phyloP scores from a whole-genome alignment of 306 rosid species.

The Carpinus viminea region DNA sequence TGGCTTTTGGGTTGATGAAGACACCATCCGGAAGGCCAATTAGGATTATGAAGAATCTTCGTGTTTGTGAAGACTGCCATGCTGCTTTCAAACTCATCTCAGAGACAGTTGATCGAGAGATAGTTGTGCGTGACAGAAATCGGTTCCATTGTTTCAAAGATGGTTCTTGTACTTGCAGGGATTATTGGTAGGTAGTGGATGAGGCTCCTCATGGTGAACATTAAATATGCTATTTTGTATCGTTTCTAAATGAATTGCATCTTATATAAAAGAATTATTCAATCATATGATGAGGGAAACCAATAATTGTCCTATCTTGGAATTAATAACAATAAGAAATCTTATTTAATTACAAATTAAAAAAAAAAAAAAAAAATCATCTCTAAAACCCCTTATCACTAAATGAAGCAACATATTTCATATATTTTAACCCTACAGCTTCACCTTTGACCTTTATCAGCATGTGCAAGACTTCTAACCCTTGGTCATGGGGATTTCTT shows the following conservation, averaged over 20 bases:
- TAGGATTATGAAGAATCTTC: slow-evolving; percentile 61
- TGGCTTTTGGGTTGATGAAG: slow-evolving; percentile 49
- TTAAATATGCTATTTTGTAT: neutral
- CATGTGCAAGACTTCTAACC: too few relatives aligned
- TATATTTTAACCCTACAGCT: neutral
- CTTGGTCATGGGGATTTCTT: neutral
- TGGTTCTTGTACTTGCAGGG: slow-evolving; percentile 47
- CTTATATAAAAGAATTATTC: neutral
- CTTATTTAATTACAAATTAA: neutral
- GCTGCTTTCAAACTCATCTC: slow-evolving; percentile 46
- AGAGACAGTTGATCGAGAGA: slow-evolving; percentile 37
- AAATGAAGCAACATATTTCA: neutral
- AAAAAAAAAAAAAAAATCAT: too few relatives aligned
- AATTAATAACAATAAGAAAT: neutral
- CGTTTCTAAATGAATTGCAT: neutral
- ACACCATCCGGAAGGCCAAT: slow-evolving; percentile 43
- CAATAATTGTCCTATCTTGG: neutral
- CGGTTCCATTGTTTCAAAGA: slow-evolving; percentile 52
- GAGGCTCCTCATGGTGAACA: neutral
- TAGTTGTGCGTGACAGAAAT: slow-evolving; percentile 46
- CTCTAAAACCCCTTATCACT: neutral
- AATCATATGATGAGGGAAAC: neutral
- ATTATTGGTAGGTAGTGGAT: slow-evolving; percentile 37
- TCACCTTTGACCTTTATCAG: neutral
- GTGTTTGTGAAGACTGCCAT: slow-evolving; percentile 63